phyloP scores from a whole-genome alignment of 2,329 filamentous ascomycete species.

The Rhexocercosporidium sp. region DNA sequence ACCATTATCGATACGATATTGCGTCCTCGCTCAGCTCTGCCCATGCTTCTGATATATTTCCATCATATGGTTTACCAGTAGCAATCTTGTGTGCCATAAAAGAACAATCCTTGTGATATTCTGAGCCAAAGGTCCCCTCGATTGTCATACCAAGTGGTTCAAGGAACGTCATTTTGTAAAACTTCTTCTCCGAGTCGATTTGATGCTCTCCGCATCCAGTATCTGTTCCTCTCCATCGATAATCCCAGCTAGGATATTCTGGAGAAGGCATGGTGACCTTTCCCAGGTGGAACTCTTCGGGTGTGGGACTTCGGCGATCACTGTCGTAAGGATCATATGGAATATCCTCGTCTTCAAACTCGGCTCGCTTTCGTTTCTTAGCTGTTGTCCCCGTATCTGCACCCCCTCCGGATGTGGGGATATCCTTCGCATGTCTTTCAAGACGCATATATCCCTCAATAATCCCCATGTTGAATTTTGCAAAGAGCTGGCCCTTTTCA shows the following conservation, averaged over 20 bases:
- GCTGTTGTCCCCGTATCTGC: background rate
- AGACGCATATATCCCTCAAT: background rate
- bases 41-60: background rate
- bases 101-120: background rate
- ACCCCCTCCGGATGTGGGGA: background rate
- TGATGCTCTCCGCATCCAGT: background rate
- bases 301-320: background rate
- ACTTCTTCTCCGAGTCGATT: background rate
- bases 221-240: background rate
- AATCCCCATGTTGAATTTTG: background rate
- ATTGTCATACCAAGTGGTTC: background rate
- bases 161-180: background rate
- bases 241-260: background rate
- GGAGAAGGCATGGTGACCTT: background rate
- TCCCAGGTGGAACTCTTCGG: background rate
- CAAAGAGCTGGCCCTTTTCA: background rate
- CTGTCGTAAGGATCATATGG: background rate
- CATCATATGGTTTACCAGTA: background rate
- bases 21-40: background rate
- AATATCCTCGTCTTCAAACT: background rate
- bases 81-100: background rate
- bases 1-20: no score
- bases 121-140: background rate
- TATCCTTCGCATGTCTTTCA: background rate
- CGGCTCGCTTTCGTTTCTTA: background rate